A percentile compares a stretch with the other conserved stretches of the same genome.
These are phyloP conservation scores for Aspergillus kassunensis DNA, from an alignment of 495 filamentous ascomycete genomes.

Conservation along the genomic window DNA sequence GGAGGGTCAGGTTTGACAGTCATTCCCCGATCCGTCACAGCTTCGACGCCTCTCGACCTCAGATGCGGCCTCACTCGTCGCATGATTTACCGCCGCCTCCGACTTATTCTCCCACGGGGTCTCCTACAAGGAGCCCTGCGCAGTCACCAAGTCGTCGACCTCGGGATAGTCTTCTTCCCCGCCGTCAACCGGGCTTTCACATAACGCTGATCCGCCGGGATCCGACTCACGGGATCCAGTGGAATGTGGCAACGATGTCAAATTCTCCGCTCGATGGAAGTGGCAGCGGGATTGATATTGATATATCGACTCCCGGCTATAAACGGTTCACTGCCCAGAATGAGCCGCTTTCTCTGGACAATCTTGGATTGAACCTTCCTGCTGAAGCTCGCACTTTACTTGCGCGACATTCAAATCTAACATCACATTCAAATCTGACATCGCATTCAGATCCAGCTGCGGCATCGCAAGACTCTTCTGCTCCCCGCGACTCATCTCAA, in stretches of 20 bases:
- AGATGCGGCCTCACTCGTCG: constrained; percentile 29
- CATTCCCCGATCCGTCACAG: constrained; percentile 27
- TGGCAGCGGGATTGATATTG: constrained; percentile 49
- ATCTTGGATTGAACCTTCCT: constrained; percentile 29
- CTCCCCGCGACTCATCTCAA: constrained; percentile 15
- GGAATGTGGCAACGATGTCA: constrained; percentile 78
- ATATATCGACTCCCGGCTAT: constrained; percentile 60
- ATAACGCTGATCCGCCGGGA: constrained; percentile 88
- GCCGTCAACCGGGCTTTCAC: constrained; percentile 43
- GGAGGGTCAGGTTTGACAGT: constrained; percentile 24
- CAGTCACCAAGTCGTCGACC: constrained; percentile 24
- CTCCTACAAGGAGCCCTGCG: constrained; percentile 26
- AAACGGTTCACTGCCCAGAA: constrained; percentile 49
- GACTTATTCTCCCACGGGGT: constrained; percentile 15
- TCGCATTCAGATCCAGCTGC: constrained; percentile 7
- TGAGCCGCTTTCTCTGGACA: constrained; percentile 31
- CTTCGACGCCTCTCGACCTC: constrained; percentile 32
- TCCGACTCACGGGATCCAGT: constrained; percentile 72
- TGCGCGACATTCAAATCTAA: constrained; percentile 14
- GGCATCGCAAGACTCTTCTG: constrained; percentile 2
- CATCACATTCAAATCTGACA: not conserved
- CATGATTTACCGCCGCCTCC: constrained; percentile 16
- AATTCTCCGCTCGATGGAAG: constrained; percentile 34
- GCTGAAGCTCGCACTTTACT: constrained; percentile 18
- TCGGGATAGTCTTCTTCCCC: constrained; percentile 9